Evolutionary conservation across 129 eudicot genomes (phyloP).

Genomic region (Saposhnikovia divaricata): DNA sequence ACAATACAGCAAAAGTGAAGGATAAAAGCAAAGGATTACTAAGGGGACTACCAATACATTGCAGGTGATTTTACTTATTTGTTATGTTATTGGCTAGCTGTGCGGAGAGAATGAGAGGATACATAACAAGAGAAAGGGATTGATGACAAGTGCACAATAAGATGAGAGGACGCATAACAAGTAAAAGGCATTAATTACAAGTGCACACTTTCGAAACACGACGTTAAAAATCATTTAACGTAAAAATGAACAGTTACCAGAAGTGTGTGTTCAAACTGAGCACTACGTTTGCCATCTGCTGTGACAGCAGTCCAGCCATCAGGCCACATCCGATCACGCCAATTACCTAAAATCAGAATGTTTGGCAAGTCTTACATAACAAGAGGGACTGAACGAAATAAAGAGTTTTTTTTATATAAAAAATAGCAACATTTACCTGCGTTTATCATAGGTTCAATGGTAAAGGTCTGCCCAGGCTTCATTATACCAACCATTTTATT

Average conservation of each 20-base stretch:
- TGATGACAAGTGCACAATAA: not conserved
- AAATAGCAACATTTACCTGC: constrained; percentile 35
- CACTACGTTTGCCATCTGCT: constrained; percentile 97
- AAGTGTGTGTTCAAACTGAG: constrained; percentile 97
- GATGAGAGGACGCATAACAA: not conserved
- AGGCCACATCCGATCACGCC: constrained; percentile 99
- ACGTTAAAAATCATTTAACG: not conserved
- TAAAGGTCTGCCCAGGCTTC: constrained; percentile 98
- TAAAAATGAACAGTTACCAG: constrained; percentile 41
- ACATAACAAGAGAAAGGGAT: not conserved
- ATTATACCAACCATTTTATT: constrained; percentile 97
- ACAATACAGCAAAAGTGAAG: not conserved
- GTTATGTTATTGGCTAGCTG: not conserved
- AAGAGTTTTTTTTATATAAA: not conserved
- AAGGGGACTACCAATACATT: not conserved
- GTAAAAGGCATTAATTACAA: not conserved
- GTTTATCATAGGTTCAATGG: constrained; percentile 97
- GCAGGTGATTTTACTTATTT: not conserved
- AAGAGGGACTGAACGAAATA: not conserved
- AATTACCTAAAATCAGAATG: constrained; percentile 46
- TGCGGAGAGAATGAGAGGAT: not conserved
- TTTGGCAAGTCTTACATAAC: not conserved
- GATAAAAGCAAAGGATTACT: not conserved
- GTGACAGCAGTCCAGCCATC: constrained; percentile 98
- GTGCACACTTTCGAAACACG: not conserved